A percentile compares a stretch with the other conserved stretches of the same genome.
These are phyloP conservation scores for Penicillium sclerotiorum DNA, from an alignment of 2,329 filamentous ascomycete genomes.

Conservation along the genomic window DNA sequence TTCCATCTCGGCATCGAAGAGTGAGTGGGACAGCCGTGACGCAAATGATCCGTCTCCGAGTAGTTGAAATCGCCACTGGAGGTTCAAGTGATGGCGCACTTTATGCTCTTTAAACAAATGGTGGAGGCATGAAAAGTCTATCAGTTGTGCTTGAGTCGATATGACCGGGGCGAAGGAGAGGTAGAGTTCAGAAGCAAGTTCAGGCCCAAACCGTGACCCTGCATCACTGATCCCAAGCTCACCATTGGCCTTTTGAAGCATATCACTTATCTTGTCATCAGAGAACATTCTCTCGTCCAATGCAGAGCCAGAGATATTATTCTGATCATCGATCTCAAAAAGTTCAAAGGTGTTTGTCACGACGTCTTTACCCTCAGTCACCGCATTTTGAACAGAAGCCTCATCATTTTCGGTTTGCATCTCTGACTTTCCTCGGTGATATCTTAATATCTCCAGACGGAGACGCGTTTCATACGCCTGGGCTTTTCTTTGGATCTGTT, in stretches of 20 bases:
- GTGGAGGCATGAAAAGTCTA: conserved; percentile 75
- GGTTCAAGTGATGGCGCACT: conserved; percentile 69
- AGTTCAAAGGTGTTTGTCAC: conserved; percentile 34
- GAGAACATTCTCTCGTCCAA: conserved; percentile 26
- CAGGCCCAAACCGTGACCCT: conserved; percentile 37
- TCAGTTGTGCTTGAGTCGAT: conserved; percentile 70
- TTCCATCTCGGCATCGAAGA: conserved; percentile 82
- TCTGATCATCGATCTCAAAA: conserved; percentile 38
- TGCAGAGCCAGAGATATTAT: conserved; percentile 27
- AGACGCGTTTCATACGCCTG: conserved; percentile 42
- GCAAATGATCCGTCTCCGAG: conserved; percentile 84
- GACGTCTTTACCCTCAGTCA: conserved; percentile 3
- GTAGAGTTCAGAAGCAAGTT: conserved; percentile 56
- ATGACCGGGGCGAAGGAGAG: conserved; percentile 78
- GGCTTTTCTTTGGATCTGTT: conserved; percentile 64
- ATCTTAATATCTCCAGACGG: conserved; percentile 42
- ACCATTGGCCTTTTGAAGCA: conserved; percentile 31
- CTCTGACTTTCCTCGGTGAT: conserved; percentile 37
- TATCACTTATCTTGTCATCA: conserved; percentile 31
- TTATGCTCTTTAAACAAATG: conserved; percentile 75
- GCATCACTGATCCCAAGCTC: conserved; percentile 14
- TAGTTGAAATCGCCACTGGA: conserved; percentile 81
- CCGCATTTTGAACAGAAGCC: background rate
- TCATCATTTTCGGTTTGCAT: background rate
- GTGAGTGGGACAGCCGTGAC: conserved; percentile 73